phyloP scores from a whole-genome alignment of 1,139 yeast genomes.

The Diutina sp. region DNA sequence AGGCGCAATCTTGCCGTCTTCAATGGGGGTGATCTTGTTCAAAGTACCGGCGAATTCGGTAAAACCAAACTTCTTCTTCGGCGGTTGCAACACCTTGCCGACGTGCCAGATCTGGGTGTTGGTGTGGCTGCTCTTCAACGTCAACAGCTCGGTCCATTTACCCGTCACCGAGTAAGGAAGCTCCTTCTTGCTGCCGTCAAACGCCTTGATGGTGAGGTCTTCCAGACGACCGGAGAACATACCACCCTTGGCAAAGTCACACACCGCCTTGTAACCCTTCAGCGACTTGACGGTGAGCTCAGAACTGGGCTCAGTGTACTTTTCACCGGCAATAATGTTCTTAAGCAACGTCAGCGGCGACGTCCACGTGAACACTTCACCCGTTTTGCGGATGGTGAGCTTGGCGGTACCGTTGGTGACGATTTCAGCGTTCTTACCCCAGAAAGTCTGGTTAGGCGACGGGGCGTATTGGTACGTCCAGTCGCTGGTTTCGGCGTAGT shows the following conservation, averaged over 20 bases:
- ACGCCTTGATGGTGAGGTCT: conserved; percentile 49
- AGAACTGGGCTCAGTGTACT: conserved; percentile 82
- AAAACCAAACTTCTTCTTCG: conserved; percentile 67
- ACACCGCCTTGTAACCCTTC: conserved; percentile 52
- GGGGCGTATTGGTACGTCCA: conserved; percentile 76
- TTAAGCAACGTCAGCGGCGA: conserved; percentile 78
- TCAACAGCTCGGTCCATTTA: conserved; percentile 62
- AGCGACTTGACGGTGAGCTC: conserved; percentile 56
- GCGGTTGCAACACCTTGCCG: conserved; percentile 48
- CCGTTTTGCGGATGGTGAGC: conserved; percentile 43
- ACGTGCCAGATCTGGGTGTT: conserved; percentile 50
- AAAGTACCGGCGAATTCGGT: conserved; percentile 71
- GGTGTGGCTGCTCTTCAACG: conserved; percentile 26
- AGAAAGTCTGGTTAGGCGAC: conserved; percentile 77
- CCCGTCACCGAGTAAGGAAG: conserved; percentile 42
- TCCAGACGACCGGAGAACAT: conserved; percentile 87
- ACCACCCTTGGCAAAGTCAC: conserved; percentile 59
- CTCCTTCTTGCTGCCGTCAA: conserved; percentile 19
- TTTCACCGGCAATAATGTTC: conserved; percentile 88
- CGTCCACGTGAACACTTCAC: conserved; percentile 65
- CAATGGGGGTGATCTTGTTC: conserved; percentile 66
- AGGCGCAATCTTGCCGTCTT: conserved; percentile 53
- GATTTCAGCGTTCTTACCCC: conserved; percentile 90
- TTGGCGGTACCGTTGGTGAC: conserved; percentile 58
- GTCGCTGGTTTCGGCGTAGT: conserved; percentile 53